Conservation (phyloP, 2,329 filamentous ascomycete genomes). For the Alternaria triticina region DNA sequence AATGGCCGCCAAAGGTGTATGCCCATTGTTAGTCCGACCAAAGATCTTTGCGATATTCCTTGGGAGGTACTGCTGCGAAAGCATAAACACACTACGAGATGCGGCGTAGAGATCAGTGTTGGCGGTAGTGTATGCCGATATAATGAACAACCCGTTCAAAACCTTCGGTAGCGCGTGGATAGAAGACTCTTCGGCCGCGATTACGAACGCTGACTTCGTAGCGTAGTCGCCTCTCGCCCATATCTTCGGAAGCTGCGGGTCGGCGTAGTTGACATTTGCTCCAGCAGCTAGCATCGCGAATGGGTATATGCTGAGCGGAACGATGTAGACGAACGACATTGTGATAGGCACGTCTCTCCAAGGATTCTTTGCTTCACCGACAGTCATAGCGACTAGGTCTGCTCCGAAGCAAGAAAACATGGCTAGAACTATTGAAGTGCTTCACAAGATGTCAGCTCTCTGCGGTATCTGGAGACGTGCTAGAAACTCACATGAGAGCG, state of each 20-base stretch:
- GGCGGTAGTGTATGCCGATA: conserved; percentile 41
- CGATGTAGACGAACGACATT: conserved; percentile 41
- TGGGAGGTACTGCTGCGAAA: conserved; percentile 31
- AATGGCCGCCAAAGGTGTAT: conserved; percentile 40
- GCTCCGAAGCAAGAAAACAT: conserved; percentile 44
- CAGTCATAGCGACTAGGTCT: conserved; percentile 40
- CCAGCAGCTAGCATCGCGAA: conserved; percentile 35
- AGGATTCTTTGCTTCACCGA: conserved; percentile 39
- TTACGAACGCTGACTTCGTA: conserved; percentile 32
- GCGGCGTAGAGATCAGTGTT: conserved; percentile 41
- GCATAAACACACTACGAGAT: conserved; percentile 38
- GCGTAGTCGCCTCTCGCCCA: conserved; percentile 15
- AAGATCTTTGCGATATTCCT: conserved; percentile 24
- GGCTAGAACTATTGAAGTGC: conserved; percentile 35
- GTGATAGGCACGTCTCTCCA: conserved; percentile 37
- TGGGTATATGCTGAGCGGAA: conserved; percentile 35
- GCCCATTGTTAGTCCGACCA: conserved; percentile 39
- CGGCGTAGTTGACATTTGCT: conserved; percentile 39
- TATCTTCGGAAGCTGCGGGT: conserved; percentile 29
- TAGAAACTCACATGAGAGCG: conserved; percentile 33
- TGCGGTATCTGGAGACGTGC: not conserved
- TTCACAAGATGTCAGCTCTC: conserved; percentile 3
- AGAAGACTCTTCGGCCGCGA: conserved; percentile 32
- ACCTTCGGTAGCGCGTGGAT: conserved; percentile 28
- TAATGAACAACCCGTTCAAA: conserved; percentile 37